Evolutionary conservation across 495 filamentous ascomycete genomes (phyloP), one percentile per base, ranked within the genome.

Genomic region (Penicillium coffeae): DNA sequence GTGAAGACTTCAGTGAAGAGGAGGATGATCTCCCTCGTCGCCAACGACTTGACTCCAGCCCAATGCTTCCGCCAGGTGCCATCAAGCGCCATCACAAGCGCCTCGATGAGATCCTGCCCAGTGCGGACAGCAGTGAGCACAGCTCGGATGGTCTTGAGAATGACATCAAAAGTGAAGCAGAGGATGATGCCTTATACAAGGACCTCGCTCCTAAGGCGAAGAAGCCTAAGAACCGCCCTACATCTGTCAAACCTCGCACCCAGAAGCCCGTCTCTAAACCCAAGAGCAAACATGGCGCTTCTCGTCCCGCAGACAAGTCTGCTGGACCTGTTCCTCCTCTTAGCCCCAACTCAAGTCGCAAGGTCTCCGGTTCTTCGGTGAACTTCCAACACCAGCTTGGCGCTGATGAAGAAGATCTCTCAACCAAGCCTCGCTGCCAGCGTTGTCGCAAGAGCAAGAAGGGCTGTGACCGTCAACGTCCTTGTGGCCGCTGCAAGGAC

Each of bases 371-470:
- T 4, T 85, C 86, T 15, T 76, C 80, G 10, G 72, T 85, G 45
- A 81, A 83, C 51, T 80, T 85, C 62, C 84, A 85, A 52, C 78
- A 84, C 43, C 78, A 80, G 52, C 82, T 90, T 40, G 87, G 81
- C 38, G 82, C 82, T 3, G 93, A 95, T 51, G 88, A 95, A 36
- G 89, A 94, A 40, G 90, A 95, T 54, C 72, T 95, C 15, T 94
- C 89, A 1, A 89, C 86, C 32, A 96, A 96, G 70, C 93, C 93
- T 21, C 91, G 93, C 54, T 98, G 93, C 76, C 93, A 97, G 64
- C 88, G 93, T 38, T 98, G 93, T 75, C 85, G 93, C 51, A 97
- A 97, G 80, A 96, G 91, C 66, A 98, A 98, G 78, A 98, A 98
- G 70, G 93, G 93, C 5, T 98, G 93, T 63, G 94, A 98, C 74